A percentile compares a stretch with the other conserved stretches of the same genome.
Conservation (phyloP, 192 early-diverging fungal genomes). For the Gaertneriomyces sp. region DNA sequence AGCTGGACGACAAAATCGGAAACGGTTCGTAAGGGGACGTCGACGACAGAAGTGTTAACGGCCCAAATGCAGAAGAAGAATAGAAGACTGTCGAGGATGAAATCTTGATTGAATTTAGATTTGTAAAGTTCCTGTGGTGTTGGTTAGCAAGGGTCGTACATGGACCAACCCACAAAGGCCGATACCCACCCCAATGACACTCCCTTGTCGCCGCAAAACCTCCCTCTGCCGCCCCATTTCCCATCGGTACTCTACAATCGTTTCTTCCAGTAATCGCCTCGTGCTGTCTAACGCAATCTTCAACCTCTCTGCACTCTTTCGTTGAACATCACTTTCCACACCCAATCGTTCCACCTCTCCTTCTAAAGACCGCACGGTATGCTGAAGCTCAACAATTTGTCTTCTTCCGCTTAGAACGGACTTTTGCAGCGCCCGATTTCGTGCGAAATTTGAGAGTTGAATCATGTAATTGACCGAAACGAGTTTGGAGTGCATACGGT, state of each 20-base stretch:
- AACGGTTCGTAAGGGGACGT: conserved; percentile 31
- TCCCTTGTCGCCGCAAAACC: conserved; percentile 28
- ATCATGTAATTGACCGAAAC: conserved; percentile 42
- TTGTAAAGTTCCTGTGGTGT: conserved; percentile 24
- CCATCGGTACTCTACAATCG: conserved; percentile 40
- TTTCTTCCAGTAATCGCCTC: conserved; percentile 24
- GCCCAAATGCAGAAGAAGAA: conserved; percentile 36
- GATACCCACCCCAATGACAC: conserved; percentile 23
- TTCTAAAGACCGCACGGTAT: conserved; percentile 31
- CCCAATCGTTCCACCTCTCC: conserved; percentile 21
- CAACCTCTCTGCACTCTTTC: conserved; percentile 27
- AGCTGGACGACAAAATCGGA: conserved; percentile 25
- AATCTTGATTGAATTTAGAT: conserved; percentile 38
- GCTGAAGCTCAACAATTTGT: conserved; percentile 41
- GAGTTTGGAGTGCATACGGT: conserved; percentile 38
- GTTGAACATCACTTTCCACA: conserved; percentile 28
- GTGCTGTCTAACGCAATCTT: conserved; percentile 30
- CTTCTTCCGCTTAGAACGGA: conserved; percentile 24
- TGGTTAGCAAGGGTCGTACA: too few species aligned
- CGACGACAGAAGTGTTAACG: conserved; percentile 37
- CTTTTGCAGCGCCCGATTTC: conserved; percentile 33
- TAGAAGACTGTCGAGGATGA: conserved; percentile 29
- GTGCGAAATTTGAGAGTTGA: conserved; percentile 43
- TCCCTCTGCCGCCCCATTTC: conserved; percentile 37
- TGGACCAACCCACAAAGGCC: background rate